These are phyloP conservation scores for Puccinia triticina DNA, from an alignment of 1,284 basidiomycete genomes.

Conservation along the genomic window DNA sequence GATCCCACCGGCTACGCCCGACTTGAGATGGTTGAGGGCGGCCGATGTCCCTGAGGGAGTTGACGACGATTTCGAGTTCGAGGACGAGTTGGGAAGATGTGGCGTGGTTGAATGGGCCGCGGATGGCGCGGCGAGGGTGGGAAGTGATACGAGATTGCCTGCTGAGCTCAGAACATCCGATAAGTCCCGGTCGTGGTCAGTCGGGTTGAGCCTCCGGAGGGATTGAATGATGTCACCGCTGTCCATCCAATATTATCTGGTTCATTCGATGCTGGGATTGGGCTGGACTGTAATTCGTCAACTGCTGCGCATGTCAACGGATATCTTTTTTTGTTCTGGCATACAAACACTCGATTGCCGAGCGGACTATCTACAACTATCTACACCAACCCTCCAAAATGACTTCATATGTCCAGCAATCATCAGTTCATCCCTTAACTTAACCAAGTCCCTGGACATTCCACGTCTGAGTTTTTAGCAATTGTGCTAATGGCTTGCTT, in stretches of 20 bases:
- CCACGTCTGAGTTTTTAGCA: no score
- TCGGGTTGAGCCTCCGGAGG: constrained; percentile 2
- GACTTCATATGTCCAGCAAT: no score
- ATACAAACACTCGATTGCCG: no score
- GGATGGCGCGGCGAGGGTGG: background rate
- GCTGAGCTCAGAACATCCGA: background rate
- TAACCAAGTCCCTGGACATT: no score
- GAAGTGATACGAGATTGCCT: background rate
- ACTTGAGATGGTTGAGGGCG: constrained; percentile 19
- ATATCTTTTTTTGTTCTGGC: no score
- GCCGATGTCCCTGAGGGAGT: background rate
- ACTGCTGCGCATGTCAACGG: no score
- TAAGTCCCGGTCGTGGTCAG: background rate
- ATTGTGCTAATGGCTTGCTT: no score
- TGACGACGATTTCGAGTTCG: background rate
- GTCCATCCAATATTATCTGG: background rate
- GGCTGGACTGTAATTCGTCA: no score
- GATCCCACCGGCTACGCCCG: constrained; percentile 82
- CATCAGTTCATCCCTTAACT: no score
- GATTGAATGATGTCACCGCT: background rate
- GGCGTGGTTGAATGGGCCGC: background rate
- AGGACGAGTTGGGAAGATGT: background rate
- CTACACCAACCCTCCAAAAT: no score
- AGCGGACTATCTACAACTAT: no score
- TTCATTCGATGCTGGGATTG: background rate